Conservation (phyloP, 2,329 filamentous ascomycete genomes). For the Alternaria sp. region DNA sequence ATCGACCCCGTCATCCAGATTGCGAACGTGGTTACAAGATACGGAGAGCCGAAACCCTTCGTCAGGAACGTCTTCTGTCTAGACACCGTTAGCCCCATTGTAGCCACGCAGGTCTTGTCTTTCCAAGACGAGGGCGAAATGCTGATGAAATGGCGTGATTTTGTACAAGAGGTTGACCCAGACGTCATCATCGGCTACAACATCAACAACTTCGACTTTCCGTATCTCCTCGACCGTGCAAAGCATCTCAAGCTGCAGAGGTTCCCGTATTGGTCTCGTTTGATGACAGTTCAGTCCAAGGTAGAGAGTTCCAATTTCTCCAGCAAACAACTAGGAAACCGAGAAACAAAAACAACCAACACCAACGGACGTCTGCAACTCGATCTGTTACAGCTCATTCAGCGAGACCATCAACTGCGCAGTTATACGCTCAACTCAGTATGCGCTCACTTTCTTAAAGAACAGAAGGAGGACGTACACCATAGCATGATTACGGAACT, state of each 20-base stretch:
- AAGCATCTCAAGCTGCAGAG: slow-evolving; percentile 78
- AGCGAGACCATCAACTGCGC: slow-evolving; percentile 91
- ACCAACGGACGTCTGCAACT: slow-evolving; percentile 93
- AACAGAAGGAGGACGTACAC: slow-evolving; percentile 99
- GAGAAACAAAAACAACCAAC: slow-evolving; percentile 93
- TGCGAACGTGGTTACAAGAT: slow-evolving; percentile 91
- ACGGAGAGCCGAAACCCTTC: slow-evolving; percentile 95
- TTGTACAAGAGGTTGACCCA: slow-evolving; percentile 87
- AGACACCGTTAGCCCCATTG: slow-evolving; percentile 89
- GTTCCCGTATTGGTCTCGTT: slow-evolving; percentile 88
- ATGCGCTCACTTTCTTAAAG: slow-evolving; percentile 89
- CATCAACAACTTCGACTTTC: slow-evolving; percentile 98
- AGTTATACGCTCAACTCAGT: slow-evolving; percentile 99
- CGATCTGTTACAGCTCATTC: slow-evolving; percentile 91
- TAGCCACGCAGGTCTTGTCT: slow-evolving; percentile 90
- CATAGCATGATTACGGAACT: slow-evolving; percentile 99
- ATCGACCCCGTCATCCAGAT: slow-evolving; percentile 97
- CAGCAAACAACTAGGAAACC: slow-evolving; percentile 97
- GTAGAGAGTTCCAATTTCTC: slow-evolving; percentile 86
- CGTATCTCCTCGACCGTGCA: slow-evolving; percentile 89
- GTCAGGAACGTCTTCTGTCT: slow-evolving; percentile 96
- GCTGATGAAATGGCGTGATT: slow-evolving; percentile 91
- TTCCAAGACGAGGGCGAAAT: slow-evolving; percentile 84
- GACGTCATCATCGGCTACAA: slow-evolving; percentile 99
- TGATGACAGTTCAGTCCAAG: slow-evolving; percentile 74